Base-by-base conservation (phyloP, 202 grass and related monocot genomes). In the Elaeis oleifera region DNA sequence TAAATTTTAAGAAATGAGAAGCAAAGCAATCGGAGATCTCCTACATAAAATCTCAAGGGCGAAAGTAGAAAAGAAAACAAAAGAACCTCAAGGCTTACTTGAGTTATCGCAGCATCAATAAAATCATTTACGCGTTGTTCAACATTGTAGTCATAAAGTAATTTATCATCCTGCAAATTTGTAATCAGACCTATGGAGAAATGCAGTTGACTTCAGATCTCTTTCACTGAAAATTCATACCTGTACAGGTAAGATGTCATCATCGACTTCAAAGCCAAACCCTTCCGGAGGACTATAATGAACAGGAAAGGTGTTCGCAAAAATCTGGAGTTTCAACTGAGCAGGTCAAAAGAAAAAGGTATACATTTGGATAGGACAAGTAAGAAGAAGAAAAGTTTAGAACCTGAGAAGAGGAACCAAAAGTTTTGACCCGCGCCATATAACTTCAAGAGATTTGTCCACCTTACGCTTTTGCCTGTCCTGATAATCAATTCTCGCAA, bases 401-500 rank as follows among this genome's bases (percentile, higher is more conserved):
- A 80, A 96, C 91, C 91, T 96, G 84, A 76, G 83, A 90, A 61
- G 83, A 87, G 49, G 91, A 85, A 48, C 84, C 87, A 32, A 96
- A 90, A 32, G 84, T 88, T 83, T 85, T 78, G 87, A 96, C 8
- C 91, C 87, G 7, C 52, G 73, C 91, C 91, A 96, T 83, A 96
- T 88, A 63, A 96, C 87, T 73, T 96, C 86, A 4, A 90, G 76
- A 58, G 76, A 76, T 88, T 90, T 96, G 18, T 85, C 76, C 61
- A 7, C 74, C 76, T 90, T 96, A 16, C 87, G 76, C 22, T 76
- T 74, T 69, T 51, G 61, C 55, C 91, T 90, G 51, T 96, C 91
- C 76, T 96, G 91, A 70, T 96, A 96, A 85, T 96, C 91, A 64
- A 96, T 96, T 82, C 91, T 85, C 76, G 87, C 84, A 78, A 96